Evolutionary conservation across 2,329 filamentous ascomycete species (phyloP), one percentile per base, ranked within the genome.

Genomic region (Fusarium duplospermum): DNA sequence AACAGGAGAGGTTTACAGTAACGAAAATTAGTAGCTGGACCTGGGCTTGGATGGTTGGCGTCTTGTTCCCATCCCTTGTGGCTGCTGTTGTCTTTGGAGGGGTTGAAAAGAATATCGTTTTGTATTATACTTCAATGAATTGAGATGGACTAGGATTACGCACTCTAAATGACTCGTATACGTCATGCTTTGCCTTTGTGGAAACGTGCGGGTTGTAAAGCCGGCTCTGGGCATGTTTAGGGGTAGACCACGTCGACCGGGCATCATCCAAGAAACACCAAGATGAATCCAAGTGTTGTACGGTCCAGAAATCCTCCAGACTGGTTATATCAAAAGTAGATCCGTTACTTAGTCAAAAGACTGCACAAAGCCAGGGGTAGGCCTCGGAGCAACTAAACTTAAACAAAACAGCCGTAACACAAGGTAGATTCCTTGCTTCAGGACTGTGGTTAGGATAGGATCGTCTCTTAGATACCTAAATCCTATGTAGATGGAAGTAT

Each of bases 61-160:
- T 29, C 16, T 18, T 27, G 35, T 59, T 59, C 56, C 57, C 36
- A 60, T 42, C 57, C 24, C 35, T 24, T 59, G 47, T 62, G 36
- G 47, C 36, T 56, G 38, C 27, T 36, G 29, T 29, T 47, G 38
- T 59, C n/a, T 42, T 24, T 27, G 9, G 24, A 40, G 24, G 33
- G 24, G 16, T 14, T n/a, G 18, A 59, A 68, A 68, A 73, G 20
- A 58, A 60, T 50, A 71, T 42, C 24, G n/a, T 27, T 27, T 24
- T 50, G 35, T 64, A 73, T 71, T 64, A 31, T 38, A 16, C 50
- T 66, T 54, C 57, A 18, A 64, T 59, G 36, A 64, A 54, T 62
- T 54, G 35, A 59, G 56, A 68, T 35, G 31, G n/a, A 57, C 31
- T 10, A 60, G 38, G n/a, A 31, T 60, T 40, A n/a, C 24, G 24